A percentile compares a stretch with the other conserved stretches of the same genome.
phyloP scores from a whole-genome alignment of 208 protist species.

The Trypanosoma lewisi region DNA sequence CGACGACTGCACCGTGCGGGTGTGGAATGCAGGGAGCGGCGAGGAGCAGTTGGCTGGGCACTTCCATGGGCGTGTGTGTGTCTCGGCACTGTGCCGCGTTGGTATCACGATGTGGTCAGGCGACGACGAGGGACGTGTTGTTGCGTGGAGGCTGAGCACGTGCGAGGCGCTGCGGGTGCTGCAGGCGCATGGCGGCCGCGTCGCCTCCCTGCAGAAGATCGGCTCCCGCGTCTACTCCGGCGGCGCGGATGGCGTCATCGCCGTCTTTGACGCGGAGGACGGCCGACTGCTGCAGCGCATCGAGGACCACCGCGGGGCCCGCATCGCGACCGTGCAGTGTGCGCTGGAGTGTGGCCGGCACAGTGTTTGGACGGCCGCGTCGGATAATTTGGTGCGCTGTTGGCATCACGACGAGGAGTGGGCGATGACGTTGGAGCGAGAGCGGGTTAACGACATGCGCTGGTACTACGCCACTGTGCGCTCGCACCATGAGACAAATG shows the following conservation, averaged over 20 bases:
- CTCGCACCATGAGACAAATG: slow-evolving; percentile 59
- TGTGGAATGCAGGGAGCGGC: slow-evolving; percentile 79
- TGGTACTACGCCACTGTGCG: slow-evolving; percentile 77
- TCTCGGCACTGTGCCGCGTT: slow-evolving; percentile 69
- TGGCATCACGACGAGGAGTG: slow-evolving; percentile 88
- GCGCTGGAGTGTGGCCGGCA: slow-evolving; percentile 69
- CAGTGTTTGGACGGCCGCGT: slow-evolving; percentile 65
- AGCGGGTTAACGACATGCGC: slow-evolving; percentile 77
- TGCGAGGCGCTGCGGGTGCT: slow-evolving; percentile 60
- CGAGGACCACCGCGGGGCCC: slow-evolving; percentile 41
- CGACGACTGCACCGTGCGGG: slow-evolving; percentile 77
- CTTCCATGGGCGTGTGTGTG: slow-evolving; percentile 69
- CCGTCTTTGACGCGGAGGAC: slow-evolving; percentile 56
- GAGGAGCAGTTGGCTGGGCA: slow-evolving; percentile 61
- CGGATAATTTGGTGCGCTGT: slow-evolving; percentile 72
- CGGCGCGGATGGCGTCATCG: slow-evolving; percentile 53
- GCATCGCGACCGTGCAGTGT: slow-evolving; percentile 46
- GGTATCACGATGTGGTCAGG: slow-evolving; percentile 82
- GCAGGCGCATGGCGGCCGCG: slow-evolving; percentile 43
- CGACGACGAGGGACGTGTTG: slow-evolving; percentile 60
- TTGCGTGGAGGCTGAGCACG: slow-evolving; percentile 65
- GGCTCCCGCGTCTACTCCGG: slow-evolving; percentile 72
- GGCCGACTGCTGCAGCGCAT: slow-evolving; percentile 43
- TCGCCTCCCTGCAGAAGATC: slow-evolving; percentile 54
- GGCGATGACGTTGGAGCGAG: slow-evolving; percentile 50